phyloP scores from a whole-genome alignment of 2,329 filamentous ascomycete species.

The Aspergillus oerlinghausenensis region DNA sequence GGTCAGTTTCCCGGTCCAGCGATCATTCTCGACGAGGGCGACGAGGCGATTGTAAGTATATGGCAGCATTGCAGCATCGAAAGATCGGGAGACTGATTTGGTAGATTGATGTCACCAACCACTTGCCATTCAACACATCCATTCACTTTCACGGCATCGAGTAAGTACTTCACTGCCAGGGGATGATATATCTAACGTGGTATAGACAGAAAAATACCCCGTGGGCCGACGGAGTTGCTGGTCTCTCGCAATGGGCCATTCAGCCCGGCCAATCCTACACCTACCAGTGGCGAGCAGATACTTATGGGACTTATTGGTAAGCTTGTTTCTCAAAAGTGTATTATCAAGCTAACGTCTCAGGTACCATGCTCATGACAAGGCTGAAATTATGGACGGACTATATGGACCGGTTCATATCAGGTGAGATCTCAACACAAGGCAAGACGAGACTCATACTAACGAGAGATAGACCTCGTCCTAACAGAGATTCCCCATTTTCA shows the following conservation, averaged over 20 bases:
- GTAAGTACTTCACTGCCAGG: slow-evolving; percentile 1
- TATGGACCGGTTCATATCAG: slow-evolving; percentile 45
- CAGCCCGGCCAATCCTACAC: slow-evolving; percentile 46
- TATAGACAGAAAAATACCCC: slow-evolving; percentile 46
- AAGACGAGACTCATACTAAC: background rate
- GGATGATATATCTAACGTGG: background rate
- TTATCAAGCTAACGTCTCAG: slow-evolving; percentile 1
- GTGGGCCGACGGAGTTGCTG: slow-evolving; percentile 58
- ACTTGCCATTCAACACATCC: slow-evolving; percentile 26
- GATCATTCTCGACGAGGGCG: slow-evolving; percentile 23
- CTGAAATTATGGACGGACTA: slow-evolving; percentile 56
- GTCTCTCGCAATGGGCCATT: slow-evolving; percentile 52
- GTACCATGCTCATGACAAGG: slow-evolving; percentile 51
- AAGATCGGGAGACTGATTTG: background rate
- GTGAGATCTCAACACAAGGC: slow-evolving; percentile 6
- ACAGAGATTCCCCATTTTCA: slow-evolving; percentile 43
- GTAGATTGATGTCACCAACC: slow-evolving; percentile 27
- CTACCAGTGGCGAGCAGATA: slow-evolving; percentile 51
- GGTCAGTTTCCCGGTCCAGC: slow-evolving; percentile 29
- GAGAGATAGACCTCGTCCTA: background rate
- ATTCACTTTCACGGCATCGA: slow-evolving; percentile 41
- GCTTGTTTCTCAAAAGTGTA: background rate
- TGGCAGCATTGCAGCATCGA: background rate
- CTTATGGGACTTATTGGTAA: slow-evolving; percentile 57
- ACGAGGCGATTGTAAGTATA: slow-evolving; percentile 23